A percentile compares a stretch with the other conserved stretches of the same genome.
phyloP scores from a whole-genome alignment of 2,329 filamentous ascomycete genomes.

The Ophiocordyceps unilateralis region DNA sequence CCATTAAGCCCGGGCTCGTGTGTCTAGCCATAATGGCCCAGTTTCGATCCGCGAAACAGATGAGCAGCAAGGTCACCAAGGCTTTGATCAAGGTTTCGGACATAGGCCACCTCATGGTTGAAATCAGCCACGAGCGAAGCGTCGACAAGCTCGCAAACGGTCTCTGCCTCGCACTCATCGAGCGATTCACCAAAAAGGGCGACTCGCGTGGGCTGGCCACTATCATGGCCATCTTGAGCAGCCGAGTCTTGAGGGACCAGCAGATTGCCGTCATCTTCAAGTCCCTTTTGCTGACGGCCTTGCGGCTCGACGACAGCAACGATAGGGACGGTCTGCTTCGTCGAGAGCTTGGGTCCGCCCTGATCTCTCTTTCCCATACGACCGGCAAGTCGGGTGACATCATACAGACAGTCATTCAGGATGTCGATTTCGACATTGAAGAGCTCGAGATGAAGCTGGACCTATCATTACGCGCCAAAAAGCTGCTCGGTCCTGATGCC shows the following conservation, averaged over 20 bases:
- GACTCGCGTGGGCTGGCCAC: constrained; percentile 37
- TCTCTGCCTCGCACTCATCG: constrained; percentile 47
- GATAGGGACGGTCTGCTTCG: constrained; percentile 39
- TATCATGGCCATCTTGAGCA: constrained; percentile 43
- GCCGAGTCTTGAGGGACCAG: constrained; percentile 41
- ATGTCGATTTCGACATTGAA: constrained; percentile 55
- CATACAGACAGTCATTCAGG: constrained; percentile 49
- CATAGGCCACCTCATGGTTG: constrained; percentile 39
- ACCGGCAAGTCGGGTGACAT: constrained; percentile 40
- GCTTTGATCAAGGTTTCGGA: constrained; percentile 46
- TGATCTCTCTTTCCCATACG: constrained; percentile 49
- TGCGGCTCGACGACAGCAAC: constrained; percentile 36
- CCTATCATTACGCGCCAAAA: constrained; percentile 43
- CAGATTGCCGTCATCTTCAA: constrained; percentile 51
- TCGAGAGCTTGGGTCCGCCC: constrained; percentile 44
- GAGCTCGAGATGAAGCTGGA: constrained; percentile 60
- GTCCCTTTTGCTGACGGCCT: constrained; percentile 41
- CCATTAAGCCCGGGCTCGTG: constrained; percentile 54
- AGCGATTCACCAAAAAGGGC: constrained; percentile 42
- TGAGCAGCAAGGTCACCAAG: constrained; percentile 55
- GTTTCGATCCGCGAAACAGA: constrained; percentile 50
- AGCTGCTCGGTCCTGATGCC: constrained; percentile 29
- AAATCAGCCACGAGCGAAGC: constrained; percentile 46
- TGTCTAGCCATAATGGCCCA: constrained; percentile 72
- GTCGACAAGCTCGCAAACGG: constrained; percentile 58